Percentiles rank a stretch among this genome's conserved stretches.
These are phyloP conservation scores for Myxozyma neotropica DNA, from an alignment of 805 yeast species.

Conservation along the genomic window DNA sequence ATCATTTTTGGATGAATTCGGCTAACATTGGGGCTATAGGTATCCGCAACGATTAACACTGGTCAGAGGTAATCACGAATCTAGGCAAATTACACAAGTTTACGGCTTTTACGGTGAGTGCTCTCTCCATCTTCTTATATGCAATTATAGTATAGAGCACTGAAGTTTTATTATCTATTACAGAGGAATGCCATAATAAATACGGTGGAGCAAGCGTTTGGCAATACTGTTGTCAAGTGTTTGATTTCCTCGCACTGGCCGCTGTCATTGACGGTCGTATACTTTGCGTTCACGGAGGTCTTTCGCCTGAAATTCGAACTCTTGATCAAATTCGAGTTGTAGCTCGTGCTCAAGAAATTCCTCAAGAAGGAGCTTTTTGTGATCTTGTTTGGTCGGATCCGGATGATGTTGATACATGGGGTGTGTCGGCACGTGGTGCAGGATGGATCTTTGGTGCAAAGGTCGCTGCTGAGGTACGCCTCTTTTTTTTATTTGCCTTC, in stretches of 20 bases:
- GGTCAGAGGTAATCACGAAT: slow-evolving; percentile 97
- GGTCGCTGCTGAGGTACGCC: slow-evolving; percentile 74
- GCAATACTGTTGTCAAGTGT: slow-evolving; percentile 93
- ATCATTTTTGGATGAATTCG: not conserved
- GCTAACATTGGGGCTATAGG: slow-evolving; percentile 22
- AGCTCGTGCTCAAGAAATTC: slow-evolving; percentile 96
- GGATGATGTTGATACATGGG: slow-evolving; percentile 97
- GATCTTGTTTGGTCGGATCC: slow-evolving; percentile 98
- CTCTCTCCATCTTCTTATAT: slow-evolving; percentile 75
- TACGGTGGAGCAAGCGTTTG: slow-evolving; percentile 92
- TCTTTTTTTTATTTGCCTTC: not conserved
- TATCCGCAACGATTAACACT: slow-evolving; percentile 83
- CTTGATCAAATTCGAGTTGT: slow-evolving; percentile 93
- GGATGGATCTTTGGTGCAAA: slow-evolving; percentile 97
- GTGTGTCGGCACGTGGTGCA: slow-evolving; percentile 96
- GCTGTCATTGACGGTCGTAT: slow-evolving; percentile 95
- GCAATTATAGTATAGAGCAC: slow-evolving; percentile 54
- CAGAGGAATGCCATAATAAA: slow-evolving; percentile 85
- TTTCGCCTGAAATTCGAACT: slow-evolving; percentile 96
- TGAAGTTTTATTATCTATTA: slow-evolving; percentile 53
- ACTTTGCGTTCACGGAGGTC: slow-evolving; percentile 95
- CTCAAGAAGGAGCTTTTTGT: slow-evolving; percentile 98
- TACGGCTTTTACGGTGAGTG: slow-evolving; percentile 97
- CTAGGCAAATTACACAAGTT: slow-evolving; percentile 97
- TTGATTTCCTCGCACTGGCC: slow-evolving; percentile 89